Base-by-base conservation (phyloP, 2,329 filamentous ascomycete genomes). In the Fusarium foetens region DNA sequence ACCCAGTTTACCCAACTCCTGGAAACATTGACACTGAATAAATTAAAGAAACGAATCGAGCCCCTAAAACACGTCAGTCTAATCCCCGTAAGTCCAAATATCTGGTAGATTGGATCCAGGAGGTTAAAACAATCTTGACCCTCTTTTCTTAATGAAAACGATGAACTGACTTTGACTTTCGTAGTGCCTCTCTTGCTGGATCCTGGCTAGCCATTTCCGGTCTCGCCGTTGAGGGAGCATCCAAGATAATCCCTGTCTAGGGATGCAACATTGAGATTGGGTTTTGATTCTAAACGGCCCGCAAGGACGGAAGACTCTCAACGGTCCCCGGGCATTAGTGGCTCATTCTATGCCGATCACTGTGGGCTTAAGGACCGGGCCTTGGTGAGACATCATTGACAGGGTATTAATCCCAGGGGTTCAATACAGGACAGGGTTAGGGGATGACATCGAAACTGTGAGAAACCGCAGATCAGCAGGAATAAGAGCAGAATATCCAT, bases 201-300 rank as follows among this genome's bases (percentile, higher is more conserved):
- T 39, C 29, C 29, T 48, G 11, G 27, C 51, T 42, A 57, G 27
- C 57, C 29, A 12, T 13, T 68, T 23, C 25, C n/a, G 41, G 43
- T n/a, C 10, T 21, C 25, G 23, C 25, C 46, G 45, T 45, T 11
- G 57, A 23, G 33, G 17, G 29, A 61, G 29, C 9, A 67, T 42
- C 12, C 17, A 45, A 62, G 16, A 21, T 16, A 19, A 60, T 62
- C 41, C 41, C 33, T 45, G 63, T 21, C 14, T 35, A 7, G 13
- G 23, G 31, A 64, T 58, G 38, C 65, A 25, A 49, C 35, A 27
- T 39, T 25, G 27, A 63, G 52, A 69, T 52, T 68, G 51, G 35
- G 49, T 29, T 58, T 48, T 67, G 11, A 21, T 19, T n/a, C 9
- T 19, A 51, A 33, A 43, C 36, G 39, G 57, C 27, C 63, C 49